Base-by-base conservation (phyloP, 768 basidiomycete genomes). In the Lentinula aciculospora region DNA sequence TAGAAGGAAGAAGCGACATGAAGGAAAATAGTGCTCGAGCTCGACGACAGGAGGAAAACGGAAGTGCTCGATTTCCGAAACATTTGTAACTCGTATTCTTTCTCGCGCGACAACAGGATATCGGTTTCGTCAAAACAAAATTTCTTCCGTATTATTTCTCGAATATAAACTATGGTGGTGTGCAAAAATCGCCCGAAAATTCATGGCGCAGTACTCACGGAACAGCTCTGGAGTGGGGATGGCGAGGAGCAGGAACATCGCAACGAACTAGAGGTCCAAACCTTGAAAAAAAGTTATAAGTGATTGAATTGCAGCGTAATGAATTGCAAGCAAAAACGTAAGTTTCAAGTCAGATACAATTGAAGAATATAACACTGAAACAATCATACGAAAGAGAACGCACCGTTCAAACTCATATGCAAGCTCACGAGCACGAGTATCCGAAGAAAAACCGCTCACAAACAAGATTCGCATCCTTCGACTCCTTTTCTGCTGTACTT, bases 391-490 rank as follows among this genome's bases (percentile, higher is more conserved):
- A 21, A 50, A 10, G 4, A 50, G n/a, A 6, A 69, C 76, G 46
- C 58, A 92, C 92, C 86, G 81, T 78, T 94, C 92, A 64, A 94
- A 94, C 69, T 93, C 91, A 64, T 74, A 89, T 1, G 92, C 92
- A 2, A 94, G 80, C 64, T 92, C 91, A 54, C 86, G 80, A 8
- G 92, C 92, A 23, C 90, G 83, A 3, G 89, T 92, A n/a, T 82
- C 72, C 4, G 88, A 86, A 63, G 90, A 85, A 66, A 94, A 94
- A 19, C 91, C 91, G 65, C 85, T 89, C 45, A 94, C 91, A 64
- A 92, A 94, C 59, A 93, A 81, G 62, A 92, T 93, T 62, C 91
- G 88, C 88, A 89, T 85, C 2, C 23, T 56, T 56, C 13, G 15
- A 44, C 3, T 56, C 34, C 25, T 39, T 56, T 56, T 46, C 39